These are phyloP conservation scores for Coemansia sp. DNA, from an alignment of 192 early-diverging fungal genomes.

Conservation along the genomic window DNA sequence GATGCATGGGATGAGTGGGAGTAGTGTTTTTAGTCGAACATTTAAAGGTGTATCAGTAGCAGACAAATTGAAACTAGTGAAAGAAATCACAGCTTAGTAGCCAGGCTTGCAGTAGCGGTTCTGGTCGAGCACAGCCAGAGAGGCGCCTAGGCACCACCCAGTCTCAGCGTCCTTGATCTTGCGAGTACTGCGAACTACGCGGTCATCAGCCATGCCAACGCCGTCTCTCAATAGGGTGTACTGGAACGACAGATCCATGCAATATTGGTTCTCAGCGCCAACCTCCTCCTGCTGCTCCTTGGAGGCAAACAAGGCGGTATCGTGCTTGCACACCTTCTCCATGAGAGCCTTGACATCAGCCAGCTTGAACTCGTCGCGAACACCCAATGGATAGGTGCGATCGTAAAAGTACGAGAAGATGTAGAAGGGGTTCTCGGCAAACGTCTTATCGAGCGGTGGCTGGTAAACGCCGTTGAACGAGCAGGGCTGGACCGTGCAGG, in stretches of 20 bases:
- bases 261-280: slow-evolving; percentile 65
- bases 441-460: slow-evolving; percentile 69
- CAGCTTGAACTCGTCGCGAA: slow-evolving; percentile 70
- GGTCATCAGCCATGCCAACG: slow-evolving; percentile 71
- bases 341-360: slow-evolving; percentile 65
- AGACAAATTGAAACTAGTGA: neutral
- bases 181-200: slow-evolving; percentile 76
- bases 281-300: slow-evolving; percentile 56
- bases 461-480: slow-evolving; percentile 92
- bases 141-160: slow-evolving; percentile 95
- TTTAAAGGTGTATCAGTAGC: neutral
- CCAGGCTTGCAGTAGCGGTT: slow-evolving; percentile 29
- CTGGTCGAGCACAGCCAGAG: slow-evolving; percentile 78
- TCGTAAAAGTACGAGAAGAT: slow-evolving; percentile 98
- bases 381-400: slow-evolving; percentile 68
- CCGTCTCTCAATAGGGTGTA: slow-evolving; percentile 80
- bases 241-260: slow-evolving; percentile 88
- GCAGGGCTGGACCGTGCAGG: slow-evolving; percentile 66
- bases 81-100: neutral
- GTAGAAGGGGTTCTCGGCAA: slow-evolving; percentile 76
- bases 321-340: slow-evolving; percentile 64
- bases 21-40: slow-evolving; percentile 4
- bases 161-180: slow-evolving; percentile 92
- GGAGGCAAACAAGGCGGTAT: slow-evolving; percentile 53
- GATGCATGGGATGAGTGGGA: slow-evolving; percentile 53